Evolutionary conservation across 2,329 filamentous ascomycete species (phyloP).

Genomic region (Sporothrix humicola): DNA sequence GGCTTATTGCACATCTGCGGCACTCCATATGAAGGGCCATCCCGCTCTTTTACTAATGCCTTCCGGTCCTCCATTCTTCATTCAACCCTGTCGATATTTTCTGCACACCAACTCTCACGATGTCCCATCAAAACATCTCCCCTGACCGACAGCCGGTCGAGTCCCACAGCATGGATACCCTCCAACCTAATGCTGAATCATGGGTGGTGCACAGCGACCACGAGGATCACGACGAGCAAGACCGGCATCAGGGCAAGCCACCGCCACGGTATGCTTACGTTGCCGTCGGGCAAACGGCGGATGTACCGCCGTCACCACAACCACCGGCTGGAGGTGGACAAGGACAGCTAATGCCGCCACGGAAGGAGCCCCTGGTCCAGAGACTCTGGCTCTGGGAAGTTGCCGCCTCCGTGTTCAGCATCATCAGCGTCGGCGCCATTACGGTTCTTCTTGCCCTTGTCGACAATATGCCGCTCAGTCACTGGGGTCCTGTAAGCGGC

Average conservation of each 20-base stretch:
- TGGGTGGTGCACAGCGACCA: not conserved
- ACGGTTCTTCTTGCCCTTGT: not conserved
- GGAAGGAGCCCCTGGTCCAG: not conserved
- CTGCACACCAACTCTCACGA: too few species aligned
- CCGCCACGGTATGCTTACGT: not conserved
- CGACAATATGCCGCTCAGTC: not conserved
- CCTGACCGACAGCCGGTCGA: too few species aligned
- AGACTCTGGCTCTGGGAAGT: not conserved
- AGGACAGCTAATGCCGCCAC: not conserved
- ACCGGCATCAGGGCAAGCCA: not conserved
- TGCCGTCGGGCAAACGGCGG: too few species aligned
- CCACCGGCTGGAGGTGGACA: too few species aligned
- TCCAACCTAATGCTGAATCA: too few species aligned
- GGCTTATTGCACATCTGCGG: too few species aligned
- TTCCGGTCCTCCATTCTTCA: too few species aligned
- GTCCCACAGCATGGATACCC: too few species aligned
- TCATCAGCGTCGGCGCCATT: not conserved
- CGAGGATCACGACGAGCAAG: not conserved
- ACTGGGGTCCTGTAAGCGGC: not conserved
- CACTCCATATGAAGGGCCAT: too few species aligned
- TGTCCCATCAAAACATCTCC: too few species aligned
- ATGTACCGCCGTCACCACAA: not conserved
- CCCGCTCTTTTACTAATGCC: too few species aligned
- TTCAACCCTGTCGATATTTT: too few species aligned
- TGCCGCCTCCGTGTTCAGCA: not conserved